Base-by-base conservation (phyloP, 2,329 filamentous ascomycete species). In the Endothia cerciana region DNA sequence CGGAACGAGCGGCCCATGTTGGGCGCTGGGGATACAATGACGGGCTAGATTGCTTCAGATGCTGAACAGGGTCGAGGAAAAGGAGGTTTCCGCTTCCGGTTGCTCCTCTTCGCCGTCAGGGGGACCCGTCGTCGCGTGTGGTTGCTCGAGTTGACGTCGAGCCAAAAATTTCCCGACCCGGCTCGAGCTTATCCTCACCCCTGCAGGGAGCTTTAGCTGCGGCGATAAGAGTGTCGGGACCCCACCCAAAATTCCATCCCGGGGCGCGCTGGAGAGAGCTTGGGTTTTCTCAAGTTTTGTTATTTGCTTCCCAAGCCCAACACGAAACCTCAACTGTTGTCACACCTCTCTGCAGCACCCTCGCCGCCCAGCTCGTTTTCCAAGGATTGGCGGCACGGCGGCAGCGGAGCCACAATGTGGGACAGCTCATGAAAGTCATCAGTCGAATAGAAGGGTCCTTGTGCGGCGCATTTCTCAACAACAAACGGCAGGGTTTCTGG, bases 381-480 rank as follows among this genome's bases (percentile, higher is more conserved):
- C 38, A 65, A 61, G 70, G 70, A 66, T 68, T 63, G 70, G 71
- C 70, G 71, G 69, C 71, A 71, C 71, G 73, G 70, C 72, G 70
- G 70, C 69, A 71, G 70, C 70, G 72, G 70, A 67, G 72, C 69
- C 72, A 80, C 70, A 77, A 85, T 85, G 83, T 79, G 76, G 80
- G 82, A 79, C 79, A 81, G 77, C 85, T 80, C 83, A 88, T 88
- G 85, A 87, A 82, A 84, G 78, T 82, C 78, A 78, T 81, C 73
- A 82, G 79, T 79, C 83, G 82, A 83, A 81, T 87, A 78, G 83
- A 87, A 78, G 79, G 84, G 80, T 84, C 83, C 80, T 82, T 85
- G 80, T 85, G 82, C 79, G 80, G 82, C 80, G 82, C 83, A 75
- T 81, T 85, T 76, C 78, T 84, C 74, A 78, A 79, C 72, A 79